Evolutionary conservation across 805 yeast species (phyloP).

Genomic region (Yarrowia sp.): DNA sequence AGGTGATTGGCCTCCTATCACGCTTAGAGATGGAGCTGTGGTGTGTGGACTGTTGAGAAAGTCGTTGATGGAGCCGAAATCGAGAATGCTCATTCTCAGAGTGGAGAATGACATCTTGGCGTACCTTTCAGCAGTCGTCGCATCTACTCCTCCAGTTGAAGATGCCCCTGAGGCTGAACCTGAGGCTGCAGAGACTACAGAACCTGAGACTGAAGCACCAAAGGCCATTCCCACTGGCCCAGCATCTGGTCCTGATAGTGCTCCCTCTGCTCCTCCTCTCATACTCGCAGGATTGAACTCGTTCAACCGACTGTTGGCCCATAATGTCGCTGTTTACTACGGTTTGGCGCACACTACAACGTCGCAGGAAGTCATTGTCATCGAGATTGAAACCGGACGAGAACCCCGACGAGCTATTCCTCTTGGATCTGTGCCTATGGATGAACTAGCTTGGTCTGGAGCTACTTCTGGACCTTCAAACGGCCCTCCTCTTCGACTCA

Average conservation of each 20-base stretch:
- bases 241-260: not conserved
- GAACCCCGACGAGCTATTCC: conserved; percentile 17
- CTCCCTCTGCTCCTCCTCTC: not conserved
- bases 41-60: conserved; percentile 16
- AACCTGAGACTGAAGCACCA: not conserved
- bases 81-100: not conserved
- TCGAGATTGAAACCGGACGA: conserved; percentile 28
- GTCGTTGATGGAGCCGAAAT: conserved; percentile 17
- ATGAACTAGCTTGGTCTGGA: conserved; percentile 11
- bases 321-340: conserved; percentile 68
- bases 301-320: conserved; percentile 63
- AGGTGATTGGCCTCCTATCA: conserved; percentile 3
- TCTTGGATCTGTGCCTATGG: conserved; percentile 9
- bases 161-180: not conserved
- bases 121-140: not conserved
- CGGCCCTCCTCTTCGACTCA: conserved; percentile 9
- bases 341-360: conserved; percentile 55
- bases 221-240: not conserved
- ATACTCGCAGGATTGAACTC: conserved; percentile 48
- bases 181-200: not conserved
- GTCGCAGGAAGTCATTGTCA: conserved; percentile 48
- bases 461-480: conserved; percentile 16
- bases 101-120: conserved; percentile 11
- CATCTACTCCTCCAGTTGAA: not conserved
- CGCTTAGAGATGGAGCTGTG: not conserved